phyloP scores from a whole-genome alignment of 2,329 filamentous ascomycete species.

The Monosporascus ibericus region DNA sequence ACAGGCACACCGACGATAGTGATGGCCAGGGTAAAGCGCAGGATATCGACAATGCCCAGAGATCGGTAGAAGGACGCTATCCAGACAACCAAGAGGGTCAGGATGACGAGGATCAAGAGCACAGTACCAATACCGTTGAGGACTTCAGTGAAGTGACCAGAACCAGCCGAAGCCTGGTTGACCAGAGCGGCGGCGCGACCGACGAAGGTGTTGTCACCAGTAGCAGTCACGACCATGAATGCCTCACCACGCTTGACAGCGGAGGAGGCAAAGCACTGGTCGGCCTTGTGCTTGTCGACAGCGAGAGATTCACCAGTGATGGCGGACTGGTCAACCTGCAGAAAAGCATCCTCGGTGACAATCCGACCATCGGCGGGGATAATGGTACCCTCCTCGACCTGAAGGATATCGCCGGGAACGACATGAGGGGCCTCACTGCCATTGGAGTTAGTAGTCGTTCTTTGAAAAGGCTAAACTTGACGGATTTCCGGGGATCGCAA shows the following conservation, averaged over 20 bases:
- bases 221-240: slow-evolving; percentile 75
- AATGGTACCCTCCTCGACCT: slow-evolving; percentile 88
- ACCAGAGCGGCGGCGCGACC: slow-evolving; percentile 84
- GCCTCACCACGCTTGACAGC: slow-evolving; percentile 87
- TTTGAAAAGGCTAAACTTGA: too few relatives aligned
- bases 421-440: slow-evolving; percentile 65
- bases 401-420: slow-evolving; percentile 83
- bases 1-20: slow-evolving; percentile 90
- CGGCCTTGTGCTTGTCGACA: slow-evolving; percentile 79
- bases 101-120: slow-evolving; percentile 71
- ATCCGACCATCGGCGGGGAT: slow-evolving; percentile 85
- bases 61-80: slow-evolving; percentile 83
- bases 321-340: slow-evolving; percentile 87
- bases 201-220: slow-evolving; percentile 86
- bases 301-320: slow-evolving; percentile 90
- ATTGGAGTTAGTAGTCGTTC: too few relatives aligned
- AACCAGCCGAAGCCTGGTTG: slow-evolving; percentile 65
- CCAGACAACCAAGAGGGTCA: slow-evolving; percentile 80
- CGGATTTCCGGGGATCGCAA: too few relatives aligned
- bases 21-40: slow-evolving; percentile 80
- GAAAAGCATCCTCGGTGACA: slow-evolving; percentile 75
- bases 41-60: slow-evolving; percentile 70
- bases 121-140: slow-evolving; percentile 81
- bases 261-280: slow-evolving; percentile 79
- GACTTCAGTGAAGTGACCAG: slow-evolving; percentile 86